Base-by-base conservation (phyloP, 2,329 filamentous ascomycete genomes). In the Pyrenophora graminea region DNA sequence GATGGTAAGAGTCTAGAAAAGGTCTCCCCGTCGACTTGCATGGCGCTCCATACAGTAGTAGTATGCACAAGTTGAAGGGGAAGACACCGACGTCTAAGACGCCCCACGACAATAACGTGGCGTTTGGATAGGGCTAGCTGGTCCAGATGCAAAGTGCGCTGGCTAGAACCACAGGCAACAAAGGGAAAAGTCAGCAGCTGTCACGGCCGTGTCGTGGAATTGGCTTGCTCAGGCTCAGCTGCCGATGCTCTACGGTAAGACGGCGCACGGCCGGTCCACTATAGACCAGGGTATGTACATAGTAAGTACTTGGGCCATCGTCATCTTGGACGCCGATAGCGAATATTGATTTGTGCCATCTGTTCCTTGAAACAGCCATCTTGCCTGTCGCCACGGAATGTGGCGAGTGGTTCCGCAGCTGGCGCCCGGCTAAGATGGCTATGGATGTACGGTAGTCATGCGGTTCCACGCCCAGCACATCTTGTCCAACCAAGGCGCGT, bases 261-360 rank as follows among this genome's bases (percentile, higher is more conserved):
- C 36, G 55, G 44, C 52, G 53, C 61, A 59, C 58, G 48, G 49
- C 45, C 41, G 53, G 39, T 47, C 54, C 59, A 56, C 57, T 59
- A 51, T 58, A 50, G 53, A 33, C 63, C 58, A 58, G 65, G 65
- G 51, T 15, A 15, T 15, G 15, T 15, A n/a, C n/a, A n/a, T n/a
- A n/a, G n/a, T n/a, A 15, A 15, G 15, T 62, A 53, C 47, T 41
- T 51, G 56, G 49, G 60, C 57, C 56, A 52, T 69, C 60, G 67
- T 69, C 63, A 68, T 70, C 43, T 53, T 49, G 45, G 54, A 46
- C 58, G 56, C 53, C 36, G 50, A 68, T 63, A 59, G 55, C 59
- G 54, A 64, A 51, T 60, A 61, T 62, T 63, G 57, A 48, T 49
- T 62, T 62, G 58, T 67, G 64, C 63, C 63, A 67, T 63, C 41